Evolutionary conservation across 177 flowering plant species (phyloP).

Genomic region (Vitis hybrid): DNA sequence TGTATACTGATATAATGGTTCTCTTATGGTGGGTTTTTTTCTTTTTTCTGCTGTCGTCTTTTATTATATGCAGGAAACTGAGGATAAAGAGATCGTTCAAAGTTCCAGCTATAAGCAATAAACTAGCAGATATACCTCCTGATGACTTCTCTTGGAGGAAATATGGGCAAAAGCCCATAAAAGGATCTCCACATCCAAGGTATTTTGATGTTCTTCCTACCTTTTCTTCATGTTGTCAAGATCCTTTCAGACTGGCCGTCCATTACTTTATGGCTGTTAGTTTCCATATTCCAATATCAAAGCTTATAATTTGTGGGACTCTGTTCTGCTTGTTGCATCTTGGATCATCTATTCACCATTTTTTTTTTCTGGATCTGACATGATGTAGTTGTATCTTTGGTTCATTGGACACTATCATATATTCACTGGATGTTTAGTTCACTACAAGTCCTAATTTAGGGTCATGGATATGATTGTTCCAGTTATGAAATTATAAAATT

Average conservation of each 20-base stretch:
- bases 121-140: constrained; percentile 37
- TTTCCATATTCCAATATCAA: too few relatives aligned
- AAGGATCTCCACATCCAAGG: constrained; percentile 52
- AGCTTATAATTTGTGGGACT: too few relatives aligned
- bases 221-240: neutral
- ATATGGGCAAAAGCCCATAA: constrained; percentile 40
- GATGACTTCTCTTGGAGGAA: constrained; percentile 45
- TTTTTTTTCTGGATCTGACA: too few relatives aligned
- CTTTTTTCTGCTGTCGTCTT: neutral
- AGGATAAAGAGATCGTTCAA: constrained; percentile 32
- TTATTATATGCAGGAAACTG: constrained; percentile 23
- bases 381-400: too few relatives aligned
- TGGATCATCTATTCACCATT: too few relatives aligned
- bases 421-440: too few relatives aligned
- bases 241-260: neutral
- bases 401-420: too few relatives aligned
- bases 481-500: too few relatives aligned
- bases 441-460: too few relatives aligned
- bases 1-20: neutral
- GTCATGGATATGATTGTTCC: too few relatives aligned
- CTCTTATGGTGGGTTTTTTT: neutral
- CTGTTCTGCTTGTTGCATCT: too few relatives aligned
- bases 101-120: constrained; percentile 33
- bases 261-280: too few relatives aligned
- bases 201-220: neutral